Evolutionary conservation across 805 yeast genomes (phyloP).

Genomic region (Wickerhamomyces canadensis): DNA sequence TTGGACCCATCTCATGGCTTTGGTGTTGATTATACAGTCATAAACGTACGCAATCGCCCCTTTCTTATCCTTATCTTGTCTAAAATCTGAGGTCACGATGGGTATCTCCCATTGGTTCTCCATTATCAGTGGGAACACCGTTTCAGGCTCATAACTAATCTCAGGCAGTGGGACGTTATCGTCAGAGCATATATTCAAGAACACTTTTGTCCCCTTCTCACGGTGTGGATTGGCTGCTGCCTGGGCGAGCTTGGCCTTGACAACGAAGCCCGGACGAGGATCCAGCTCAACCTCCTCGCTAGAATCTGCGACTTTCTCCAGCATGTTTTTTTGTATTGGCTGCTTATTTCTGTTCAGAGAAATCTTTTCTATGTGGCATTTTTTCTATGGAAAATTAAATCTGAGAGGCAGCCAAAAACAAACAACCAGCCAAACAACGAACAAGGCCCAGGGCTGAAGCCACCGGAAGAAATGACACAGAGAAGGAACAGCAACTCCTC

Average conservation of each 20-base stretch:
- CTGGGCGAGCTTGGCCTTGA: constrained; percentile 50
- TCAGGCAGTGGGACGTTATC: constrained; percentile 60
- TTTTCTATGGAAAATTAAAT: too few relatives aligned
- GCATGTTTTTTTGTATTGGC: too few relatives aligned
- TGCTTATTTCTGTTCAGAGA: too few relatives aligned
- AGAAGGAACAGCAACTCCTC: constrained; percentile 5
- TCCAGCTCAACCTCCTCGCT: constrained; percentile 24
- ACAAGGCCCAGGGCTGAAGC: neutral
- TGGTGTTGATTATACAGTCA: constrained; percentile 73
- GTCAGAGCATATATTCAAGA: constrained; percentile 73
- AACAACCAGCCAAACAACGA: neutral
- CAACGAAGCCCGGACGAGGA: constrained; percentile 70
- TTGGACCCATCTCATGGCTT: constrained; percentile 57
- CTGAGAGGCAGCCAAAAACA: neutral
- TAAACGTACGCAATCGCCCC: constrained; percentile 60
- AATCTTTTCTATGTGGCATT: too few relatives aligned
- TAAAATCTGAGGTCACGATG: constrained; percentile 56
- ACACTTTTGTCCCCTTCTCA: constrained; percentile 52
- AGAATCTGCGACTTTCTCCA: neutral
- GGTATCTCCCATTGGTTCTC: constrained; percentile 84
- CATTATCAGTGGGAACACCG: constrained; percentile 57
- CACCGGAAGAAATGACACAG: neutral
- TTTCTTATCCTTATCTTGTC: constrained; percentile 59
- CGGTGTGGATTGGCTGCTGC: constrained; percentile 21
- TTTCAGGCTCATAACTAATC: constrained; percentile 44